Evolutionary conservation across 108 stramenopile species (phyloP).

Genomic region (Schizochytrium sp.): DNA sequence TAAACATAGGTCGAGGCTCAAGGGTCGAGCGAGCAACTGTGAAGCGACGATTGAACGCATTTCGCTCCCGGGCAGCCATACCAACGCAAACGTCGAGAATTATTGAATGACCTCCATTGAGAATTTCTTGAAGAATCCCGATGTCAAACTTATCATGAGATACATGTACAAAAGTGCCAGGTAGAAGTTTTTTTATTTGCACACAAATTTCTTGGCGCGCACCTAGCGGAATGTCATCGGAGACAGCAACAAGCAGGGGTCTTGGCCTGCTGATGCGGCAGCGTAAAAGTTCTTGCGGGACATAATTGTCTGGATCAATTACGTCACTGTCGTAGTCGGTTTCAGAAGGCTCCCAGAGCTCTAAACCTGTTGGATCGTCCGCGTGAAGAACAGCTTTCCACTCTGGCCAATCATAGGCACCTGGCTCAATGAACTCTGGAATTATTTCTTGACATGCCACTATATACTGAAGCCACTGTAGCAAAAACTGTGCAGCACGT

Average conservation of each 20-base stretch:
- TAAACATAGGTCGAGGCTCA: slow-evolving; percentile 44
- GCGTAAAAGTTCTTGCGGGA: slow-evolving; percentile 24
- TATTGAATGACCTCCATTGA: slow-evolving; percentile 28
- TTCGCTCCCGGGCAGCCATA: not conserved
- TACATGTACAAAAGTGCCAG: slow-evolving; percentile 48
- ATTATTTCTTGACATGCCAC: slow-evolving; percentile 7
- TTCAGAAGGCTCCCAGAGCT: slow-evolving; percentile 7
- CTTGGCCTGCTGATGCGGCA: slow-evolving; percentile 17
- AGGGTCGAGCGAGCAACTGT: not conserved
- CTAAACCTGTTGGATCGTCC: slow-evolving; percentile 38
- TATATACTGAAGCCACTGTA: slow-evolving; percentile 25
- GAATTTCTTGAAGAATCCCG: slow-evolving; percentile 18
- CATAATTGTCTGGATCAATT: slow-evolving; percentile 42
- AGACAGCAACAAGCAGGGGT: slow-evolving; percentile 8
- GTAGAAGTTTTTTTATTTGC: slow-evolving; percentile 14
- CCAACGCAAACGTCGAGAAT: slow-evolving; percentile 50
- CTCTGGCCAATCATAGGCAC: slow-evolving; percentile 23
- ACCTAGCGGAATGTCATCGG: slow-evolving; percentile 12
- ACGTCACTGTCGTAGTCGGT: slow-evolving; percentile 54
- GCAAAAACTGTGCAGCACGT: slow-evolving; percentile 1
- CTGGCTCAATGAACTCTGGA: slow-evolving; percentile 46
- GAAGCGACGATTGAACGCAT: slow-evolving; percentile 31
- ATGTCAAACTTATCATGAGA: not conserved
- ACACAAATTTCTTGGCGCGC: not conserved
- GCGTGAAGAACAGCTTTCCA: slow-evolving; percentile 40